A percentile compares a stretch with the other conserved stretches of the same genome.
Conservation (phyloP, 805 yeast species). For the Cyberlindnera veronae region DNA sequence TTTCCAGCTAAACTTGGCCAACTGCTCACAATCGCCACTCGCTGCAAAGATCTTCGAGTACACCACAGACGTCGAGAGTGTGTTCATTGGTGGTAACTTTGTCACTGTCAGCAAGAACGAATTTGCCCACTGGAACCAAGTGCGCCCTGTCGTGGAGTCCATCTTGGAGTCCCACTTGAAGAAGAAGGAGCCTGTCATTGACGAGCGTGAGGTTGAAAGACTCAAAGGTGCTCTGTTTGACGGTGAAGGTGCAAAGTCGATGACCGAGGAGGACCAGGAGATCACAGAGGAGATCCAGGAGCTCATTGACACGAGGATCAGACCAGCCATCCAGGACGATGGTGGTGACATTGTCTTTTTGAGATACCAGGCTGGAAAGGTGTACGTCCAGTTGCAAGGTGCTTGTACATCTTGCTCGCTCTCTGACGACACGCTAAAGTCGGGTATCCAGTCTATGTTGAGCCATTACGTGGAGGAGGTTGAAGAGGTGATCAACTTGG, state of each 20-base stretch:
- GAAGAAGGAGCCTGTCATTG: slow-evolving; percentile 31
- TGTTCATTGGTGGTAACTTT: slow-evolving; percentile 73
- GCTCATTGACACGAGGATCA: slow-evolving; percentile 85
- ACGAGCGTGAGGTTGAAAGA: slow-evolving; percentile 13
- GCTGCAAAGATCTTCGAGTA: slow-evolving; percentile 53
- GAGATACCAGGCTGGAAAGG: slow-evolving; percentile 84
- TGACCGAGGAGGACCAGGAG: slow-evolving; percentile 68
- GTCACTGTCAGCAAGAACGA: slow-evolving; percentile 69
- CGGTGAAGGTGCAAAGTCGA: slow-evolving; percentile 3
- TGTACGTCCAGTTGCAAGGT: slow-evolving; percentile 84
- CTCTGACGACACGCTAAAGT: slow-evolving; percentile 86
- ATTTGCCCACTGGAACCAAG: slow-evolving; percentile 65
- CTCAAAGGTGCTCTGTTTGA: slow-evolving; percentile 3
- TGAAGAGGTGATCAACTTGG: slow-evolving; percentile 54
- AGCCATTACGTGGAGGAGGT: slow-evolving; percentile 97
- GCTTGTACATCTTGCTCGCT: slow-evolving; percentile 94
- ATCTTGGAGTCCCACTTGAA: slow-evolving; percentile 36
- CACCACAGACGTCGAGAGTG: slow-evolving; percentile 59
- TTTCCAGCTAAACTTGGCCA: slow-evolving; percentile 21
- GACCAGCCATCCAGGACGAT: slow-evolving; percentile 98
- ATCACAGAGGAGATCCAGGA: slow-evolving; percentile 88
- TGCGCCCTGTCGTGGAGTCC: slow-evolving; percentile 58
- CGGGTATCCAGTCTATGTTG: slow-evolving; percentile 97
- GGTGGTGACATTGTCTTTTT: slow-evolving; percentile 95
- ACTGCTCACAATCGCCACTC: slow-evolving; percentile 50